Conservation (phyloP, 1,139 yeast species). For the Williopsis jadinii region DNA sequence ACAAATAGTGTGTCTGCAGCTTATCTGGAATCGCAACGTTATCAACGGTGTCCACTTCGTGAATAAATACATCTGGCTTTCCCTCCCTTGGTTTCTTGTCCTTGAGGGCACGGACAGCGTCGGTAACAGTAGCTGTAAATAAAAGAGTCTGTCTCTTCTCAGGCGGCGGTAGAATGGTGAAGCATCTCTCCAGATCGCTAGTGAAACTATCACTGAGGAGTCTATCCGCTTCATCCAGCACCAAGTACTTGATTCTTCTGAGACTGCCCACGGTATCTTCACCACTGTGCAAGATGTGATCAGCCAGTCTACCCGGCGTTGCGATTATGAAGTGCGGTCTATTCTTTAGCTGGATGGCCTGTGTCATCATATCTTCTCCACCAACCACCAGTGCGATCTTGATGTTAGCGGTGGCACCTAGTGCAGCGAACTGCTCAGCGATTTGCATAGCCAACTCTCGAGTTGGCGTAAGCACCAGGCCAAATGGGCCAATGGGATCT, state of each 20-base stretch:
- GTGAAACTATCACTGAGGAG: conserved; percentile 79
- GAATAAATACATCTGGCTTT: conserved; percentile 64
- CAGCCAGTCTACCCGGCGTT: conserved; percentile 96
- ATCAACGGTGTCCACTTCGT: conserved; percentile 72
- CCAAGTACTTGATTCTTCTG: conserved; percentile 69
- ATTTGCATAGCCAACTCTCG: conserved; percentile 93
- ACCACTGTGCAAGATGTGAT: conserved; percentile 82
- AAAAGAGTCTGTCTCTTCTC: conserved; percentile 75
- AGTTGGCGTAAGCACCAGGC: conserved; percentile 87
- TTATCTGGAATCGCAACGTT: conserved; percentile 74
- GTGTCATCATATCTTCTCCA: conserved; percentile 88
- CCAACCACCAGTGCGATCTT: conserved; percentile 82
- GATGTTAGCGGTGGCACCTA: conserved; percentile 86
- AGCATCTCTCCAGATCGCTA: conserved; percentile 66
- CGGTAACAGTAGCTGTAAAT: conserved; percentile 96
- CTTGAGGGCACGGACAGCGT: conserved; percentile 76
- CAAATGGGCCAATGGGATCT: conserved; percentile 91
- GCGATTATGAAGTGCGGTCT: conserved; percentile 95
- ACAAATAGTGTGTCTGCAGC: conserved; percentile 45
- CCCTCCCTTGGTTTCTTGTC: conserved; percentile 57
- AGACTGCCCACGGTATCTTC: conserved; percentile 82
- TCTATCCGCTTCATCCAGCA: conserved; percentile 95
- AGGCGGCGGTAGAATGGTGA: conserved; percentile 63
- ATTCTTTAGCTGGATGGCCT: conserved; percentile 71
- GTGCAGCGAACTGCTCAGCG: conserved; percentile 91